Evolutionary conservation across 176 grass and related monocot species (phyloP).

Genomic region (Pharus latifolius): DNA sequence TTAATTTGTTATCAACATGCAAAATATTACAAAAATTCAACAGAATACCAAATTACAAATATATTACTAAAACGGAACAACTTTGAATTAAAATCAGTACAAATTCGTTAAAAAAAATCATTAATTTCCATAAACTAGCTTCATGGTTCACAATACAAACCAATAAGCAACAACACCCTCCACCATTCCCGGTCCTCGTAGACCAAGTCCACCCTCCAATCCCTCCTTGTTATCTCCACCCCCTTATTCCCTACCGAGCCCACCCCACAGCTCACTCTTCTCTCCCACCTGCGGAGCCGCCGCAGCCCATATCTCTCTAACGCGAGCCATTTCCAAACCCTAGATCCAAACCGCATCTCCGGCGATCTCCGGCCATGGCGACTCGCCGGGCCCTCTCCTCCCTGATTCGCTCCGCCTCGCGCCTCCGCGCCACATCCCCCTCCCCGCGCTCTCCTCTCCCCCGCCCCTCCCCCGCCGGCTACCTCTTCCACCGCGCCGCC

Average conservation of each 20-base stretch:
- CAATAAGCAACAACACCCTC: not conserved
- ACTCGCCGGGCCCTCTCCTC: slow-evolving; percentile 70
- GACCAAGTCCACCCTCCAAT: slow-evolving; percentile 15
- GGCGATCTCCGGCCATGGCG: slow-evolving; percentile 65
- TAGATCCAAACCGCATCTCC: slow-evolving; percentile 35
- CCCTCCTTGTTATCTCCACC: slow-evolving; percentile 30
- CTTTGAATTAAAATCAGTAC: too few species aligned
- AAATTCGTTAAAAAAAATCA: too few species aligned
- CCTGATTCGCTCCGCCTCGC: slow-evolving; percentile 48
- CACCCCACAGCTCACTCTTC: not conserved
- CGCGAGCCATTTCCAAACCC: slow-evolving; percentile 23
- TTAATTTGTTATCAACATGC: too few species aligned
- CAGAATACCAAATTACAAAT: too few species aligned
- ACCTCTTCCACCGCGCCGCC: slow-evolving; percentile 60
- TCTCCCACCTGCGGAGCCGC: slow-evolving; percentile 23
- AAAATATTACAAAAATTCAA: too few species aligned
- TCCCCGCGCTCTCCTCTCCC: slow-evolving; percentile 34
- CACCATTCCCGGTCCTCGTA: slow-evolving; percentile 4
- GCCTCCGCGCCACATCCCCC: slow-evolving; percentile 42
- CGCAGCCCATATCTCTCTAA: slow-evolving; percentile 1
- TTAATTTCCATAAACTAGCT: slow-evolving; percentile 19
- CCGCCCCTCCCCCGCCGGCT: slow-evolving; percentile 56
- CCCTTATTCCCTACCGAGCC: slow-evolving; percentile 16
- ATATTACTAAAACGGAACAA: too few species aligned
- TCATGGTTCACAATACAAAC: not conserved